Evolutionary conservation across 2,329 filamentous ascomycete species (phyloP), one percentile per base, ranked within the genome.

Genomic region (Hymenoscyphus linearis): DNA sequence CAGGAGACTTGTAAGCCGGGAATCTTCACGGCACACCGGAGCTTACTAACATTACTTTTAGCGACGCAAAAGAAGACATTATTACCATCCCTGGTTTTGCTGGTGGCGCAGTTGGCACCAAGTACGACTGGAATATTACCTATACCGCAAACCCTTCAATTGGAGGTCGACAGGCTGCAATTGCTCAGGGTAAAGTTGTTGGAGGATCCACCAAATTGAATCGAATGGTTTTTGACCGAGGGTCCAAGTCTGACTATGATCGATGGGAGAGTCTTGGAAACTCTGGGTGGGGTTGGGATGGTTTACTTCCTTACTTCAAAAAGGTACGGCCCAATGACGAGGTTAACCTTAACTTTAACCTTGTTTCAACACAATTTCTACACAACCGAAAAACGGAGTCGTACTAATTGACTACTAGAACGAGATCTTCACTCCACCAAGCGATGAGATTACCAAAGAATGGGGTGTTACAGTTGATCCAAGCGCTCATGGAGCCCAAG

Each of bases 271-370:
- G 16, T 18, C 44, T 52, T 22, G 44, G 44, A 13, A 52, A 58
- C 52, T 31, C 57, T 9, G 57, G 47, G 3, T 58, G 57, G 57
- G 18, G 22, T 31, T 58, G 40, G 40, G 27, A 58, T 3, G 31
- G n/a, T 18, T 52, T 58, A 13, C n/a, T 58, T 22, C 57, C 57
- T 26, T 53, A 58, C n/a, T 58, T 58, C 14, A 58, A 58, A n/a
- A 58, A 58, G 40, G 57, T 58, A 31, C 18, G 44, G 31, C 31
- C 31, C 31, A 7, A 7, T 31, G 31, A 31, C 6, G 31, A 31
- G 31, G 31, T 31, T 31, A 31, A 31, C 6, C 31, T 31, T n/a
- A 50, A 3, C n/a, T 13, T 13, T 25, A 50, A 13, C n/a, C 7
- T 25, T 40, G 16, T 40, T 18, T n/a, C 3, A 40, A 40, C 16